Conservation (phyloP, 2,329 filamentous ascomycete genomes). For the Cladosporium colombiae region DNA sequence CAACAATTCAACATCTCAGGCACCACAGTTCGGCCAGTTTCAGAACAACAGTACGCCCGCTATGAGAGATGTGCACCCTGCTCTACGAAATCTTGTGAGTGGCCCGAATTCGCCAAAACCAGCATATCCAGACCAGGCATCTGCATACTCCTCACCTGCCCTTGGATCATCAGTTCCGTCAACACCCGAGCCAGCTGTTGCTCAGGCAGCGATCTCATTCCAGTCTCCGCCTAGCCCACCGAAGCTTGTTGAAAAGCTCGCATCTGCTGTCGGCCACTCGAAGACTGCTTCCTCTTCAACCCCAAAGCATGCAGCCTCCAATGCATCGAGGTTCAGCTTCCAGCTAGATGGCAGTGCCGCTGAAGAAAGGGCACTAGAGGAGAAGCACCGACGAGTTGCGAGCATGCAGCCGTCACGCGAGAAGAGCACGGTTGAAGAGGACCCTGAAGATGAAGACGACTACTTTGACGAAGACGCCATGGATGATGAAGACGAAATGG, state of each 20-base stretch:
- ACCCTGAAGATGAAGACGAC: conserved; percentile 39
- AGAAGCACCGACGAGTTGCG: conserved; percentile 55
- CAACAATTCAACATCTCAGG: not conserved
- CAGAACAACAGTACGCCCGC: not conserved
- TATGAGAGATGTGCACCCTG: conserved; percentile 10
- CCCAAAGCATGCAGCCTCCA: conserved; percentile 57
- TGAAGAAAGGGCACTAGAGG: conserved; percentile 70
- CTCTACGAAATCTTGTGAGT: conserved; percentile 14
- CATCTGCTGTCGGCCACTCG: conserved; percentile 35
- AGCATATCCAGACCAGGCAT: not conserved
- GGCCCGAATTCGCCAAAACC: conserved; percentile 15
- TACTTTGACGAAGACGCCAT: conserved; percentile 44
- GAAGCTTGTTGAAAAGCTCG: conserved; percentile 34
- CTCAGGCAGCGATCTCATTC: conserved; percentile 17
- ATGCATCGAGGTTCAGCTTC: conserved; percentile 78
- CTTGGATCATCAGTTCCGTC: conserved; percentile 5
- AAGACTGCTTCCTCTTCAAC: conserved; percentile 21
- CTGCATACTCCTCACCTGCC: conserved; percentile 15
- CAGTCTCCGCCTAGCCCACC: conserved; percentile 22
- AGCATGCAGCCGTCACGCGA: conserved; percentile 7
- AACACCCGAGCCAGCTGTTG: conserved; percentile 15
- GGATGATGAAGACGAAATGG: conserved; percentile 51
- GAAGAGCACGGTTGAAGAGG: conserved; percentile 26
- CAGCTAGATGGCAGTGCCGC: conserved; percentile 69
- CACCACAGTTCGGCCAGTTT: not conserved